phyloP scores from a whole-genome alignment of 2,329 filamentous ascomycete species.

The Paraconiothyrium sp. region DNA sequence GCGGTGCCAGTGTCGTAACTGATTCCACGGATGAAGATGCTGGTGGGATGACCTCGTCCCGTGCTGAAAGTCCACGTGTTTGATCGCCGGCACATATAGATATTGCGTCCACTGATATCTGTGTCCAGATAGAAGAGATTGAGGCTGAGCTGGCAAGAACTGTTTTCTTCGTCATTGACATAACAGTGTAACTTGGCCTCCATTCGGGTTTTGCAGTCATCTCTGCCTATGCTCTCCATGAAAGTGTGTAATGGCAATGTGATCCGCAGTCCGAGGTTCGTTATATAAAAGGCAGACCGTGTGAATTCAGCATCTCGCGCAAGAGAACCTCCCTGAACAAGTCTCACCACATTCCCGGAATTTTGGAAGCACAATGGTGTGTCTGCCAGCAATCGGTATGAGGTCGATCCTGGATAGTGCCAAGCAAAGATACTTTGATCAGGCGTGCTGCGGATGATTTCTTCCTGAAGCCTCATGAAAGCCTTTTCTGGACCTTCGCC shows the following conservation, averaged over 20 bases:
- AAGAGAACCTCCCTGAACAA: not conserved
- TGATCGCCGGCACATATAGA: not conserved
- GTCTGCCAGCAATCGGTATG: not conserved
- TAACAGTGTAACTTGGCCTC: not conserved
- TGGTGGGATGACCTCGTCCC: not conserved
- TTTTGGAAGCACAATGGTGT: not conserved
- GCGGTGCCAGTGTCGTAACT: not conserved
- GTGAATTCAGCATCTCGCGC: not conserved
- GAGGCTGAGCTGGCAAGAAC: not conserved
- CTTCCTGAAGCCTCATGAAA: conserved; percentile 22
- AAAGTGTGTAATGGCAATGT: not conserved
- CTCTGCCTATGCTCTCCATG: not conserved
- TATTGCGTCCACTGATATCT: not conserved
- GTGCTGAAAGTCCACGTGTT: not conserved
- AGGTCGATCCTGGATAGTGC: not conserved
- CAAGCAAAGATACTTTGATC: conserved; percentile 8
- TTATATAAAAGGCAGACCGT: not conserved
- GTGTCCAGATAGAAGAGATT: not conserved
- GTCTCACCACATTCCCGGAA: not conserved
- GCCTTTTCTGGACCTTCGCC: conserved; percentile 18
- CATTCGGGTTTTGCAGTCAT: not conserved
- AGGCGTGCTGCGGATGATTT: conserved; percentile 17
- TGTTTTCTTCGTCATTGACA: not conserved
- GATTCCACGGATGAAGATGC: not conserved
- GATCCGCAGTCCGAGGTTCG: conserved; percentile 5